Evolutionary conservation across 768 basidiomycete species (phyloP).

Genomic region (Punctularia strigosozonata): DNA sequence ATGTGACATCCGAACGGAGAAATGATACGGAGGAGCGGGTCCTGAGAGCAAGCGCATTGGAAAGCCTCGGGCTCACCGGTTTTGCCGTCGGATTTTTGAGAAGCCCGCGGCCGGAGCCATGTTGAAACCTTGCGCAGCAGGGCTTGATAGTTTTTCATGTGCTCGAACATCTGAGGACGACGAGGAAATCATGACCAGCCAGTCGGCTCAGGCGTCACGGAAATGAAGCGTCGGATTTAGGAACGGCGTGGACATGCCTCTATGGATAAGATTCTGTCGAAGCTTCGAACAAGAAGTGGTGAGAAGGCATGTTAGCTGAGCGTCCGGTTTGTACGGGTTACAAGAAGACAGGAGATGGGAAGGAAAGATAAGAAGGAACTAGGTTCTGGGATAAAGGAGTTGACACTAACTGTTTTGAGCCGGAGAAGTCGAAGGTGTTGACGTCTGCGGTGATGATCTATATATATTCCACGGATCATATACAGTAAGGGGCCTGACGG

Average conservation of each 20-base stretch:
- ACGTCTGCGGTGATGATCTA: slow-evolving; percentile 63
- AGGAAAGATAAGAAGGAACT: too few species aligned
- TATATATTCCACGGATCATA: too few species aligned
- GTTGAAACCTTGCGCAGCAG: slow-evolving; percentile 50
- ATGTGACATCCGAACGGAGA: too few species aligned
- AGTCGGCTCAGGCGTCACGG: background rate
- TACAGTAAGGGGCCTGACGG: background rate
- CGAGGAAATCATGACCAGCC: background rate
- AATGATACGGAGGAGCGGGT: too few species aligned
- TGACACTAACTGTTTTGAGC: slow-evolving; percentile 26
- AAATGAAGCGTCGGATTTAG: background rate
- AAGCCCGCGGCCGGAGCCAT: slow-evolving; percentile 41
- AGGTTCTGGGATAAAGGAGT: too few species aligned
- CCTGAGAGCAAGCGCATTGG: too few species aligned
- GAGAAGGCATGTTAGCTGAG: background rate
- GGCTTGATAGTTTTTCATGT: slow-evolving; percentile 63
- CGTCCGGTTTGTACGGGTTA: background rate
- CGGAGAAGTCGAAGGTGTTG: slow-evolving; percentile 46
- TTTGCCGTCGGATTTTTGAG: slow-evolving; percentile 13
- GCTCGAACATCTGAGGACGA: slow-evolving; percentile 53
- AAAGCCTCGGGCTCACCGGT: too few species aligned
- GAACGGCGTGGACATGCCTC: slow-evolving; percentile 32
- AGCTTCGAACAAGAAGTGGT: too few species aligned
- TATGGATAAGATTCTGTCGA: slow-evolving; percentile 61
- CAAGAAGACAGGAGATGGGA: background rate